Base-by-base conservation (phyloP, 139 green algal species). In the Deuterostichococcus epilithicus region DNA sequence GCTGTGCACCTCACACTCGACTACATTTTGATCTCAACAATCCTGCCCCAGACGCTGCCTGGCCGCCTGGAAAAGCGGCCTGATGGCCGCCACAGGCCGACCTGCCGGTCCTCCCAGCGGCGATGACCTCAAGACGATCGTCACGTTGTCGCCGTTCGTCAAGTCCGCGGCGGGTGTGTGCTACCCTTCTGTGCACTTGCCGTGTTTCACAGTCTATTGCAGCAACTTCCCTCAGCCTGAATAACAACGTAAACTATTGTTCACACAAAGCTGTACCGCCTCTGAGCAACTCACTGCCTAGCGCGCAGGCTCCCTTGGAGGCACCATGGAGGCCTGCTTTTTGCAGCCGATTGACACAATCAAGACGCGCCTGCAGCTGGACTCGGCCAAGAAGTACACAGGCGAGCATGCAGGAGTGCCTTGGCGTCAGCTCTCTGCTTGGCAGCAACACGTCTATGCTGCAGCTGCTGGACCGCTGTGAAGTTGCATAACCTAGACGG, bases 321-420 rank as follows among this genome's bases (percentile, higher is more conserved):
- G 94, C n/a, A 80, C 95, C 28, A 85, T 95, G 34, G 94, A 98
- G 87, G 94, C 94, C 15, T 90, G 80, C 70, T 92, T 86, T 70
- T 80, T 98, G 74, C 94, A 98, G 77, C 94, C 94, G 3, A 96
- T 98, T 26, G 94, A 98, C 70, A 88, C 95, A 0, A 93, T 97
- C 76, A 98, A 98, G 85, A 98, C 94, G 25, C 87, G 94, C 26
- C 80, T 98, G 70, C 94, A 98, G 87, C 88, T 98, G 26, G 94
- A 98, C 75, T 88, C 90, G 20, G 37, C 38, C 0, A 84, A 86
- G 35, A 87, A 92, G 66, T 98, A 98, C 85, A 88, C 84, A 60
- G 89, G 89, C 90, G 75, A 69, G 63, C 39, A 1, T 28, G n/a
- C 25, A 23, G 71, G 35, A 67, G 74, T 20, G 42, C 8, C 32